Conservation (phyloP, 257 asterid species). For the Nicotiana obtusifolia region DNA sequence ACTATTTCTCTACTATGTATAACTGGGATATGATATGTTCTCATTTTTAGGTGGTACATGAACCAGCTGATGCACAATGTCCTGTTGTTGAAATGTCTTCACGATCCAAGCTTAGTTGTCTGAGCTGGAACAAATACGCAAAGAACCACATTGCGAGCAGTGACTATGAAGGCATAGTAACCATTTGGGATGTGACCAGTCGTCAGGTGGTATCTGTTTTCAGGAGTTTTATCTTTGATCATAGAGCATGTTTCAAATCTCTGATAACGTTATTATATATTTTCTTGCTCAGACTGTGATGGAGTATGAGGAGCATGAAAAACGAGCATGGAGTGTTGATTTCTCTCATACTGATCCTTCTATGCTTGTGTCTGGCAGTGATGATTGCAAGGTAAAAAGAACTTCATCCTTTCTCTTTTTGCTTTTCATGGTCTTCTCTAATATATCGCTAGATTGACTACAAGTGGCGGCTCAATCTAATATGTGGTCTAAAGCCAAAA, state of each 20-base stretch:
- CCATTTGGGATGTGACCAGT: constrained; percentile 86
- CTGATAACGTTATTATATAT: not conserved
- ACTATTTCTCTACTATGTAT: not conserved
- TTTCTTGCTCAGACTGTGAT: constrained; percentile 52
- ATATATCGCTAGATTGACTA: not conserved
- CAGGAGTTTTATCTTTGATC: not conserved
- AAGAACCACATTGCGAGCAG: constrained; percentile 77
- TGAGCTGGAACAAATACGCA: constrained; percentile 80
- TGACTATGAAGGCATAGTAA: constrained; percentile 85
- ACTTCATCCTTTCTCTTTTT: not conserved
- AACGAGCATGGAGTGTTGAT: constrained; percentile 92
- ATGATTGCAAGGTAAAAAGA: constrained; percentile 75
- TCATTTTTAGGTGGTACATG: constrained; percentile 63
- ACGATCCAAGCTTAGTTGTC: constrained; percentile 76
- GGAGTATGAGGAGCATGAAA: constrained; percentile 95
- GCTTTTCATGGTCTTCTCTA: not conserved
- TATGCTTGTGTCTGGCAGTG: constrained; percentile 91
- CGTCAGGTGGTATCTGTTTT: constrained; percentile 51
- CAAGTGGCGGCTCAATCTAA: too few relatives aligned
- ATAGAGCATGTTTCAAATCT: not conserved
- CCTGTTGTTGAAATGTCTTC: constrained; percentile 81
- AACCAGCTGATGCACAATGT: constrained; percentile 62
- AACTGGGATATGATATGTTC: not conserved
- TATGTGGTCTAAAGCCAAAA: too few relatives aligned
- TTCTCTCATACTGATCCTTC: constrained; percentile 74